Base-by-base conservation (phyloP, 2,329 filamentous ascomycete species). In the Botrytis medusae region DNA sequence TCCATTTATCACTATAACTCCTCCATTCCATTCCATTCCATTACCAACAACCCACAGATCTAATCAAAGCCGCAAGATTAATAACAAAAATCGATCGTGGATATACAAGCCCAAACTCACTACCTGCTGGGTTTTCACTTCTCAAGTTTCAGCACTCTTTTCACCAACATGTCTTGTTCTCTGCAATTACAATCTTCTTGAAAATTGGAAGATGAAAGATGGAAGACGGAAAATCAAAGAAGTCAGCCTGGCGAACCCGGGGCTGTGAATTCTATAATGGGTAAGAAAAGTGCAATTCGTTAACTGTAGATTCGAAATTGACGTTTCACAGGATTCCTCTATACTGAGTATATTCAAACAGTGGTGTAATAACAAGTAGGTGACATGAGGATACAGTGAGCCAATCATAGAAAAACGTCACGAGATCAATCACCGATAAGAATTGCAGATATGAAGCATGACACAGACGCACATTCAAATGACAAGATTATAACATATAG, bases 91-190 rank as follows among this genome's bases (percentile, higher is more conserved):
- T 37, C 37, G 37, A 37, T 8, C 37, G 9, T 37, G 7, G 7
- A 37, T 14, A 16, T 7, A 3, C 48, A 51, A n/a, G n/a, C 14
- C 48, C 25, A 51, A n/a, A n/a, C 6, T 12, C 10, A 54, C 0
- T 16, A 25, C 25, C 48, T 10, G 10, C 22, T n/a, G 22, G 1
- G 12, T 51, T 4, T 51, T 12, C 2, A 7, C 25, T 2, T 25
- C 14, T 12, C 0, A 16, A 7, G 3, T 12, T n/a, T 6, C 2
- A n/a, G 8, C 1, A n/a, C 25, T 1, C 48, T 0, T 14, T 48
- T 25, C 5, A n/a, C 10, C 12, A 51, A 16, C 3, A 22, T 51
- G 4, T 51, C 10, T n/a, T 10, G 6, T n/a, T 14, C 48, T 51
- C 2, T 12, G 9, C 25, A 5, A n/a, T 5, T 51, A 14, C 10